Evolutionary conservation across 2,329 filamentous ascomycete genomes (phyloP), one percentile per base, ranked within the genome.

Genomic region (Nannizziopsis barbatae): DNA sequence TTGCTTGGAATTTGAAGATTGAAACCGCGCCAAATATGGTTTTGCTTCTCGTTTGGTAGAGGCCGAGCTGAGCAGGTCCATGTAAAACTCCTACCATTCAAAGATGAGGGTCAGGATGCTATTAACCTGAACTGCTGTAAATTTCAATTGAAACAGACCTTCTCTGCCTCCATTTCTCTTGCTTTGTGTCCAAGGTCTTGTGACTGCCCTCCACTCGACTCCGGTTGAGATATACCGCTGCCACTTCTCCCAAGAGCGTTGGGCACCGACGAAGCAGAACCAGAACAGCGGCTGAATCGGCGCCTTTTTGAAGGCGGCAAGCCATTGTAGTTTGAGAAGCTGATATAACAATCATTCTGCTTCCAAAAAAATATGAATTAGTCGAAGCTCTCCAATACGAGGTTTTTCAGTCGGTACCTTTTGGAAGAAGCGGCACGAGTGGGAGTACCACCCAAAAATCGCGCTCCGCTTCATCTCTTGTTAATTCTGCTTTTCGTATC

Each of bases 11-110:
- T 42, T 60, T 45, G 62, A 52, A 7, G 69, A 67, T 43, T 79
- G 81, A 63, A 95, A 94, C 52, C 87, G 89, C 57, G 92, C 84
- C 12, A 98, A 75, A 62, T 95, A 98, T 33, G 86, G 81, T 65
- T 85, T 89, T 42, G 89, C 88, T 69, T 98, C 92, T 58, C 92
- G 81, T 66, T 89, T 94, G 0, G 90, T 95, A 5, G 89, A 85
- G 9, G 88, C 87, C 14, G 89, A 87, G 59, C 86, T 86, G 30
- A 98, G 73, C 2, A 96, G 78, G 12, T 87, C 89, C 30, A 93
- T 75, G 58, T 94, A 82, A 59, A 95, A 84, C 61, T 95, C 86
- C 83, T 88, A 55, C 15, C 22, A 5, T 32, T 20, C 14, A 40
- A 32, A 17, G 5, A 14, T n/a, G 32, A 35, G 36, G 31, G 44